Percentiles rank a stretch among this genome's conserved stretches.
phyloP scores from a whole-genome alignment of 129 eudicot species.

The Silybum marianum region DNA sequence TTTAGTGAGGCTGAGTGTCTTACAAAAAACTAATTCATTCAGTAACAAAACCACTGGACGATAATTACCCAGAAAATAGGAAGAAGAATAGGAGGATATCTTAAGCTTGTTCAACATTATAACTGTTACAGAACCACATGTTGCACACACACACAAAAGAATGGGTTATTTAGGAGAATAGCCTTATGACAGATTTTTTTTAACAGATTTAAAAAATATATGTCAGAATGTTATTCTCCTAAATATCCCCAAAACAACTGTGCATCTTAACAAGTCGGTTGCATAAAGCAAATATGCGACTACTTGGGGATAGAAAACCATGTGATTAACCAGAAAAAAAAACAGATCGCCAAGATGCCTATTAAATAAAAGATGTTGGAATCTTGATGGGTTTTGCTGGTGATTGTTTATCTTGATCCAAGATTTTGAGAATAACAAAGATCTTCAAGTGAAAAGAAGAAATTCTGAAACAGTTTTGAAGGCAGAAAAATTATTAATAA shows the following conservation, averaged over 20 bases:
- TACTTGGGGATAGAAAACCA: constrained; percentile 2
- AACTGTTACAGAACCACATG: constrained; percentile 13
- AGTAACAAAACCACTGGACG: background rate
- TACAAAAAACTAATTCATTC: constrained; percentile 1
- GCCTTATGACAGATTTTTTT: background rate
- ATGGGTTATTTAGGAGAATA: background rate
- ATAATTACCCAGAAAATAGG: background rate
- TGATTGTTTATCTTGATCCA: constrained; percentile 6
- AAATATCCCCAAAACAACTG: background rate
- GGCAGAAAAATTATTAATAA: constrained; percentile 6
- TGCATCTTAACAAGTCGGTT: constrained; percentile 11
- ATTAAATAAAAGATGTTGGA: constrained; percentile 13
- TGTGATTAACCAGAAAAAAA: constrained; percentile 9
- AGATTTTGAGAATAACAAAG: constrained; percentile 13
- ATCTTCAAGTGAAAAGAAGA: constrained; percentile 24
- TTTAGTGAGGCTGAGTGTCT: background rate
- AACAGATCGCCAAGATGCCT: constrained; percentile 22
- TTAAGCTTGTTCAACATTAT: background rate
- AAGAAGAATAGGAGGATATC: constrained; percentile 1
- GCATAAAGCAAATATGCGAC: constrained; percentile 16
- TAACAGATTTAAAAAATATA: background rate
- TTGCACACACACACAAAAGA: background rate
- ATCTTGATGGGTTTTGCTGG: constrained; percentile 4
- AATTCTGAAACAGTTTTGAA: constrained; percentile 4
- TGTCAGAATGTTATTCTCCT: background rate